A percentile compares a stretch with the other conserved stretches of the same genome.
Conservation (phyloP, 495 filamentous ascomycete species). For the Tuber calosporum region DNA sequence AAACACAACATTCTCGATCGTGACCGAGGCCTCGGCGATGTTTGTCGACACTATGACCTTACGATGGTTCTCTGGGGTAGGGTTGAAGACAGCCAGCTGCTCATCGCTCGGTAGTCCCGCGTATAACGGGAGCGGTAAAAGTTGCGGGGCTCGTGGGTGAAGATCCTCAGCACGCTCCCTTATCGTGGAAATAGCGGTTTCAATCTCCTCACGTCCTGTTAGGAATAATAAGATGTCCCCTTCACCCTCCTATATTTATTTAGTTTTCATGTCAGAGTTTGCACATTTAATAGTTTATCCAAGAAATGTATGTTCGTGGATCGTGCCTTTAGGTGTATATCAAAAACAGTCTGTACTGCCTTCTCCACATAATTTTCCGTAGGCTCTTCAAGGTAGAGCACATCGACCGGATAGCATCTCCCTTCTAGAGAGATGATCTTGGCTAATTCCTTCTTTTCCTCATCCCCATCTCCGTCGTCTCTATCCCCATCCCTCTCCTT, state of each 20-base stretch:
- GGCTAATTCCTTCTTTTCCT: constrained; percentile 47
- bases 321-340: constrained; percentile 83
- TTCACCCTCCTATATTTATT: constrained; percentile 46
- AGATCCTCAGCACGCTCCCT: constrained; percentile 69
- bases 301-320: not conserved
- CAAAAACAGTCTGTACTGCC: constrained; percentile 80
- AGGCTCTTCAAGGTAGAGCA: constrained; percentile 72
- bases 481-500: constrained; percentile 45
- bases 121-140: constrained; percentile 79
- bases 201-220: constrained; percentile 91
- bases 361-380: constrained; percentile 83
- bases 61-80: constrained; percentile 70
- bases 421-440: constrained; percentile 86
- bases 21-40: constrained; percentile 92
- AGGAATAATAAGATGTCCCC: constrained; percentile 91
- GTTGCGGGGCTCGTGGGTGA: constrained; percentile 58
- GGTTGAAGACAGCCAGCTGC: constrained; percentile 89
- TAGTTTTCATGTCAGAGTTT: constrained; percentile 1
- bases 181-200: constrained; percentile 67
- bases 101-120: constrained; percentile 81
- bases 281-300: not conserved
- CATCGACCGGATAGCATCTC: constrained; percentile 84
- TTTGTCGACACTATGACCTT: constrained; percentile 95
- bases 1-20: constrained; percentile 87
- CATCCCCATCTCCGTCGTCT: constrained; percentile 25